Evolutionary conservation across 1,284 basidiomycete species (phyloP).

Genomic region (Marasmius oreades): DNA sequence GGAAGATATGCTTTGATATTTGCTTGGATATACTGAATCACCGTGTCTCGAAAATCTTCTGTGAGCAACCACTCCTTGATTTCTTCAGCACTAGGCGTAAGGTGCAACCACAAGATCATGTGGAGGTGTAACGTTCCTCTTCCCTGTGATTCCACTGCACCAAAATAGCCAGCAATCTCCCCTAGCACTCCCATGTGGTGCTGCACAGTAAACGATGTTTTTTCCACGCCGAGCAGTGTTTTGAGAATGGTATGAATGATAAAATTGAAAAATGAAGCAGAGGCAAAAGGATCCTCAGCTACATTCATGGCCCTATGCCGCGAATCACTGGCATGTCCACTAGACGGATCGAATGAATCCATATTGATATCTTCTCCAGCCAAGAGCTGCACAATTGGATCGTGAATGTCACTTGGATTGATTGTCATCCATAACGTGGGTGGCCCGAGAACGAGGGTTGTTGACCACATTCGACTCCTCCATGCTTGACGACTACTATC

Average conservation of each 20-base stretch:
- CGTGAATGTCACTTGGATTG: conserved; percentile 28
- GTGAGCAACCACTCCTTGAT: conserved; percentile 23
- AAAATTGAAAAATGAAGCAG: conserved; percentile 37
- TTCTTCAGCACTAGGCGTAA: conserved; percentile 23
- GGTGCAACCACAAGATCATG: conserved; percentile 4
- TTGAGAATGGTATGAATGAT: conserved; percentile 29
- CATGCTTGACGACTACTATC: conserved; percentile 17
- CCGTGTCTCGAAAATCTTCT: conserved; percentile 22
- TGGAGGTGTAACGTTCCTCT: conserved; percentile 8
- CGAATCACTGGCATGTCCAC: conserved; percentile 25
- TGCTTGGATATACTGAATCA: conserved; percentile 23
- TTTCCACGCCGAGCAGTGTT: conserved; percentile 30
- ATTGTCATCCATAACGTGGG: conserved; percentile 29
- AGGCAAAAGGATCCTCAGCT: conserved; percentile 33
- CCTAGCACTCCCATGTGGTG: conserved; percentile 15
- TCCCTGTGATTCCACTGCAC: conserved; percentile 27
- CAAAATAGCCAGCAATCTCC: conserved; percentile 23
- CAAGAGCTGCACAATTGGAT: conserved; percentile 36
- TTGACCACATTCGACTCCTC: conserved; percentile 21
- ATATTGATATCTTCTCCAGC: conserved; percentile 35
- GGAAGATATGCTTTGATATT: conserved; percentile 27
- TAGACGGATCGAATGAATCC: conserved; percentile 24
- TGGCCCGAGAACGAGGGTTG: conserved; percentile 13
- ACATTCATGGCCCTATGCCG: conserved; percentile 28
- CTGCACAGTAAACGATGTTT: conserved; percentile 15